These are phyloP conservation scores for Trypanosoma scelopori DNA, from an alignment of 208 protist genomes.

Conservation along the genomic window DNA sequence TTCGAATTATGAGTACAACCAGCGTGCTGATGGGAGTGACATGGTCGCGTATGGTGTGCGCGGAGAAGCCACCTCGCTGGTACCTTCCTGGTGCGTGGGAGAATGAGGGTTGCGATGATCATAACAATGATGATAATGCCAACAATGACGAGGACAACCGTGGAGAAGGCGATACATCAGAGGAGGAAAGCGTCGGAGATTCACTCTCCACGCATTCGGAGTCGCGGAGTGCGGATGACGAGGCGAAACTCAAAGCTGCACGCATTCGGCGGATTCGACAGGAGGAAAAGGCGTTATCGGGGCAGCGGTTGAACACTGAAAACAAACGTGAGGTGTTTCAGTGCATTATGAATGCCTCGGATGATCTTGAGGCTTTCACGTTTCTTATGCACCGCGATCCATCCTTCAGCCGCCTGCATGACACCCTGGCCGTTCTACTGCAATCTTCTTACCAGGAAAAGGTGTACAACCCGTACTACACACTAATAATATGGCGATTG, in stretches of 20 bases:
- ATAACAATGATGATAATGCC: slow-evolving; percentile 13
- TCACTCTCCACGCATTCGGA: background rate
- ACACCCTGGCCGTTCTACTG: slow-evolving; percentile 58
- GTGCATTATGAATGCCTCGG: slow-evolving; percentile 47
- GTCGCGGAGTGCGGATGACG: slow-evolving; percentile 14
- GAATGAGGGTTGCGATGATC: background rate
- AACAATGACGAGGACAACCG: slow-evolving; percentile 10
- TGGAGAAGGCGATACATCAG: slow-evolving; percentile 26
- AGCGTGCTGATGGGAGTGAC: slow-evolving; percentile 53
- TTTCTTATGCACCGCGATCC: slow-evolving; percentile 79
- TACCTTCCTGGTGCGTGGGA: slow-evolving; percentile 49
- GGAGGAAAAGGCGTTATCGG: slow-evolving; percentile 65
- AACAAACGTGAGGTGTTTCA: slow-evolving; percentile 78
- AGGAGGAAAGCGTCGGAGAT: slow-evolving; percentile 34
- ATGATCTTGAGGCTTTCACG: slow-evolving; percentile 80
- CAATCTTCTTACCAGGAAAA: slow-evolving; percentile 74
- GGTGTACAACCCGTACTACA: slow-evolving; percentile 74
- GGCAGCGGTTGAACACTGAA: slow-evolving; percentile 76
- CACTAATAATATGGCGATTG: slow-evolving; percentile 71
- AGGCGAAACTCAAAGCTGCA: slow-evolving; percentile 14
- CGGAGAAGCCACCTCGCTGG: slow-evolving; percentile 70
- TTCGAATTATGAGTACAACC: slow-evolving; percentile 62
- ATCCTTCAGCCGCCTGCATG: slow-evolving; percentile 62
- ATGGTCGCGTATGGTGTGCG: slow-evolving; percentile 38
- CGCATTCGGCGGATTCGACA: slow-evolving; percentile 50